phyloP scores from a whole-genome alignment of 768 basidiomycete genomes.

The Pulveroboletus sp. region DNA sequence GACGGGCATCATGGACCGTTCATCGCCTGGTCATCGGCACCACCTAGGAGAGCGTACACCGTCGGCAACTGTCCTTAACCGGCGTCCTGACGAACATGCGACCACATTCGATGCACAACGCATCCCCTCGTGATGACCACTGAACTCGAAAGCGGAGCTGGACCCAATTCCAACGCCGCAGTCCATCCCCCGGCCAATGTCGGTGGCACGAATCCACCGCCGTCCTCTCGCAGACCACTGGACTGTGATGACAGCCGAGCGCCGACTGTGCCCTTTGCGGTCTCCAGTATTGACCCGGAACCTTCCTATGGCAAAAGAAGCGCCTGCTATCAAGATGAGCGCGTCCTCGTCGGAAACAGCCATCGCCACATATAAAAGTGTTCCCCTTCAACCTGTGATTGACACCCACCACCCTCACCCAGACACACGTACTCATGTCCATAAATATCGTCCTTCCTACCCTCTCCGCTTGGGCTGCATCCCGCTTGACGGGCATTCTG shows the following conservation, averaged over 20 bases:
- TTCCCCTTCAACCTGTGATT: neutral
- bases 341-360: neutral
- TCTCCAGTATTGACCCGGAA: too few relatives aligned
- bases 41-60: too few relatives aligned
- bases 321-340: neutral
- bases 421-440: conserved; percentile 17
- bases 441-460: conserved; percentile 34
- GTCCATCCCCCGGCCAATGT: neutral
- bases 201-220: neutral
- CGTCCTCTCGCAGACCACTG: neutral
- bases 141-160: too few relatives aligned
- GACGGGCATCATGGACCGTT: too few relatives aligned
- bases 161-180: neutral
- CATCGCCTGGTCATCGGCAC: too few relatives aligned
- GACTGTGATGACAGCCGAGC: too few relatives aligned
- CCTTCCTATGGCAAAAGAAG: neutral
- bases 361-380: conserved; percentile 10
- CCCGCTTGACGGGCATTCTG: conserved; percentile 35
- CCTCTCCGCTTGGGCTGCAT: conserved; percentile 40
- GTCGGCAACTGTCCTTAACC: too few relatives aligned
- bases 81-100: too few relatives aligned
- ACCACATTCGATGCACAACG: too few relatives aligned
- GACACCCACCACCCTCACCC: neutral
- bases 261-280: too few relatives aligned
- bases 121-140: too few relatives aligned